Evolutionary conservation across 2,329 filamentous ascomycete species (phyloP), one percentile per base, ranked within the genome.

Genomic region (Ophiostoma quercus): DNA sequence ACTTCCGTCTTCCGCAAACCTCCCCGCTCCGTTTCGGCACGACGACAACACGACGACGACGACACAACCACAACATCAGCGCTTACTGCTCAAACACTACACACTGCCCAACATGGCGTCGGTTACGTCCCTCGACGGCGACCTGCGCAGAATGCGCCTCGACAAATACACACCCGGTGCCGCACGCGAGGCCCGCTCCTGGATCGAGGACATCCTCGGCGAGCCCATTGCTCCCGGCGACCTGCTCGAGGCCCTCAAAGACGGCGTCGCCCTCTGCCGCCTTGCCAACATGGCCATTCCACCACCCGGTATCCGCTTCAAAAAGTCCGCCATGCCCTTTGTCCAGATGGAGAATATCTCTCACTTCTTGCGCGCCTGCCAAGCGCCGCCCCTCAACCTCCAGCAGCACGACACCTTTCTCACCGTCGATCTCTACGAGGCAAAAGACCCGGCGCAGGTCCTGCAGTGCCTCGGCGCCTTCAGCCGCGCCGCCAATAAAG

Each of bases 281-380:
- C 88, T 98, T 68, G 87, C 92, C 76, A 98, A 97, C 77, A 84
- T 94, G 70, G 91, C 87, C 41, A 80, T 90, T 51, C 91, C 92
- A 34, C 87, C 89, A 19, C 91, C 92, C 0, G 90, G 90, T 41
- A 87, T 97, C 80, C 92, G 90, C 79, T 98, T 91, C 85, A 98
- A 98, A 81, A 85, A 90, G 77, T 97, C 94, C 0, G 82, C 88
- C 57, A 98, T 98, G 94, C 95, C 95, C 0, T 99, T 99, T 78
- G 94, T 98, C 57, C 95, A 99, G 80, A 98, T 98, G 94, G 95
- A 99, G 79, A 99, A 99, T 78, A 97, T 99, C 77, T 96, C 94
- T 4, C 92, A 96, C 77, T 99, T 97, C 80, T 87, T 99, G 69
- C 88, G 87, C 76, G 93, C 92, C 71, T 96, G 94, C 82, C 92